These are phyloP conservation scores for Spinellus fusiger DNA, from an alignment of 192 early-diverging fungal genomes.

Conservation along the genomic window DNA sequence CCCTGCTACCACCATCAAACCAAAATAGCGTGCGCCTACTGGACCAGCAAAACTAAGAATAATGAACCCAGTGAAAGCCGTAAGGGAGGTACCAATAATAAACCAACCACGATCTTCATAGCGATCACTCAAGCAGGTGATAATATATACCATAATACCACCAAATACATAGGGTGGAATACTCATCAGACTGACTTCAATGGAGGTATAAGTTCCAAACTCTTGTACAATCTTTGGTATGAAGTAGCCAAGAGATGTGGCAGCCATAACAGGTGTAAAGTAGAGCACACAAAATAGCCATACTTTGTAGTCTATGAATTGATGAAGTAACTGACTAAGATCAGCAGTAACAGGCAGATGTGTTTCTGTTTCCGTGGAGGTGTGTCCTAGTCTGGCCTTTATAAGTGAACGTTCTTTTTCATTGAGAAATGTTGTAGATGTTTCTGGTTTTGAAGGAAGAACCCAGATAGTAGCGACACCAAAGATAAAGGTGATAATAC, in stretches of 20 bases:
- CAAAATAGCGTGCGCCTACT: constrained; percentile 26
- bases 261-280: constrained; percentile 32
- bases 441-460: constrained; percentile 24
- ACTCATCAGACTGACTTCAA: constrained; percentile 33
- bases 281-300: constrained; percentile 30
- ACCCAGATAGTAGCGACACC: constrained; percentile 21
- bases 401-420: constrained; percentile 19
- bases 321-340: not conserved
- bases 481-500: constrained; percentile 20
- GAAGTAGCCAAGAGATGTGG: constrained; percentile 32
- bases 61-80: constrained; percentile 22
- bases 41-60: constrained; percentile 24
- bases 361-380: not conserved
- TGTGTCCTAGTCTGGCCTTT: not conserved
- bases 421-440: constrained; percentile 16
- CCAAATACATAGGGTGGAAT: constrained; percentile 32
- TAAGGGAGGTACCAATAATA: constrained; percentile 20
- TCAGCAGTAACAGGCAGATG: not conserved
- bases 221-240: constrained; percentile 28
- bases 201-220: constrained; percentile 23
- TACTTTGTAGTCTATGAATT: constrained; percentile 23
- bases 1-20: constrained; percentile 29
- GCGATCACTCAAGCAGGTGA: constrained; percentile 18
- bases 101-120: constrained; percentile 16
- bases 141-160: constrained; percentile 17